Percentiles rank a stretch among this genome's conserved stretches.
Conservation (phyloP, 2,329 filamentous ascomycete genomes). For the Camillea tinctor region DNA sequence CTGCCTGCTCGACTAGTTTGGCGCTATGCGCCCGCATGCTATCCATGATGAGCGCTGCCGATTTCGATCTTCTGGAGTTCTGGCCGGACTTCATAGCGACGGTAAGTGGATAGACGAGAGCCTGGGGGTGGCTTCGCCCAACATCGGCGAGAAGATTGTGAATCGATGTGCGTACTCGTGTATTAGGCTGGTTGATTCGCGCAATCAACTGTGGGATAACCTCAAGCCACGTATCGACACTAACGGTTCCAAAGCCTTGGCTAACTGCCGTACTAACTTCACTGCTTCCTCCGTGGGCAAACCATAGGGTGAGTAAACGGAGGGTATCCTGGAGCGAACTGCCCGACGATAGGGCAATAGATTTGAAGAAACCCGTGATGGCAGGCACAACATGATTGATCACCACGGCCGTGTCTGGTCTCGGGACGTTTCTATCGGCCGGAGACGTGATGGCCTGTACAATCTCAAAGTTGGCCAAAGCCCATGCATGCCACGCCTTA, state of each 20-base stretch:
- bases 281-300: slow-evolving; percentile 82
- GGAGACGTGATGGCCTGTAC: slow-evolving; percentile 76
- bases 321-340: slow-evolving; percentile 96
- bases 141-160: slow-evolving; percentile 92
- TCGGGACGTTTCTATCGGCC: slow-evolving; percentile 50
- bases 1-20: slow-evolving; percentile 89
- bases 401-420: slow-evolving; percentile 65
- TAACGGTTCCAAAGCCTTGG: slow-evolving; percentile 88
- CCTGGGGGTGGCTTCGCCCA: slow-evolving; percentile 90
- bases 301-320: slow-evolving; percentile 91
- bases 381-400: slow-evolving; percentile 91
- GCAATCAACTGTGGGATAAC: slow-evolving; percentile 98
- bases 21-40: slow-evolving; percentile 95
- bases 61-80: slow-evolving; percentile 77
- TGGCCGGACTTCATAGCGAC: slow-evolving; percentile 95
- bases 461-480: slow-evolving; percentile 96
- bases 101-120: slow-evolving; percentile 92
- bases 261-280: slow-evolving; percentile 88
- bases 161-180: slow-evolving; percentile 82
- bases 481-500: slow-evolving; percentile 99
- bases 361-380: slow-evolving; percentile 95
- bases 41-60: slow-evolving; percentile 93
- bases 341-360: slow-evolving; percentile 84
- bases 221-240: slow-evolving; percentile 97
- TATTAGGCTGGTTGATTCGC: slow-evolving; percentile 93